Conservation (phyloP, 2,329 filamentous ascomycete species). For the Xylariaceae sp. region DNA sequence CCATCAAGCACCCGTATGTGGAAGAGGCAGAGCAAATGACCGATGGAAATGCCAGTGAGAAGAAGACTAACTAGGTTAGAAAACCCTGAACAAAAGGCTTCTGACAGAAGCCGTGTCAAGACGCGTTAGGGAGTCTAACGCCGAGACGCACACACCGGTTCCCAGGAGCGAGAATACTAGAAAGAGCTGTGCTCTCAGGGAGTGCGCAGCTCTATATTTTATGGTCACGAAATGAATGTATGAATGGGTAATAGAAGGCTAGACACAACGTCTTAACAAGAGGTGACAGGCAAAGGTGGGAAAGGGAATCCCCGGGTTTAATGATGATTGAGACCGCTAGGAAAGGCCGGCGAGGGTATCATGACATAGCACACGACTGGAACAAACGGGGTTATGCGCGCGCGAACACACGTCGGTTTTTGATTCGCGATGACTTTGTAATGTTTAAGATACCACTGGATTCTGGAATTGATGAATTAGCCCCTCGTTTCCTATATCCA, state of each 20-base stretch:
- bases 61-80: constrained; percentile 36
- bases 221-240: constrained; percentile 5
- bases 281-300: background rate
- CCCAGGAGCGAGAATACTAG: background rate
- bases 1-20: constrained; percentile 77
- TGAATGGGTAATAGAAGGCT: background rate
- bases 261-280: background rate
- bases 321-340: background rate
- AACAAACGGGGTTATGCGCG: too few species aligned
- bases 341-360: background rate
- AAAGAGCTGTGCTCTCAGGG: background rate
- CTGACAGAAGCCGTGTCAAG: background rate
- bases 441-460: too few species aligned
- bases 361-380: too few species aligned
- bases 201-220: background rate
- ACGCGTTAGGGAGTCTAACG: background rate
- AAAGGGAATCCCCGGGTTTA: background rate
- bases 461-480: too few species aligned
- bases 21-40: constrained; percentile 37
- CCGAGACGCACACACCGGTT: background rate
- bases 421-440: too few species aligned
- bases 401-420: too few species aligned
- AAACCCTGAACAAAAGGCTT: background rate
- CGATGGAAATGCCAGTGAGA: constrained; percentile 25
- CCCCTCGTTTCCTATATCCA: too few species aligned